phyloP scores from a whole-genome alignment of 148 eudicot species.

The Rhododendron kiyosumense region DNA sequence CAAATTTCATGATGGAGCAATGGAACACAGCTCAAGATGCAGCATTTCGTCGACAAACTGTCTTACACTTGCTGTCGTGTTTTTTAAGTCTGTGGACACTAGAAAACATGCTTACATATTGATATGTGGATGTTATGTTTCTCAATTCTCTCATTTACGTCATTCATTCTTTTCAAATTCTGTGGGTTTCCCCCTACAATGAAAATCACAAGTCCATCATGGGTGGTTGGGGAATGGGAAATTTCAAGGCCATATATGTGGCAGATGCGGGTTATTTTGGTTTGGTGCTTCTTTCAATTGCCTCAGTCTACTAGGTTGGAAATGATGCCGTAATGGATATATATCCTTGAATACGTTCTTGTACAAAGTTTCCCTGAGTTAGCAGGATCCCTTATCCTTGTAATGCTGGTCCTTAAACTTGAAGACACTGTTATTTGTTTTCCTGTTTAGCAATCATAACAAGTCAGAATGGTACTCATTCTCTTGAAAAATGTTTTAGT shows the following conservation, averaged over 20 bases:
- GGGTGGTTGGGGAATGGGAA: neutral
- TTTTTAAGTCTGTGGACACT: neutral
- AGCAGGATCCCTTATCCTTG: neutral
- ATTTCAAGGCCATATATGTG: neutral
- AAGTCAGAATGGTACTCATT: neutral
- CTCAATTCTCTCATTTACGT: neutral
- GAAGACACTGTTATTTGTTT: neutral
- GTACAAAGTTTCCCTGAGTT: neutral
- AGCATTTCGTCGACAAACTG: neutral
- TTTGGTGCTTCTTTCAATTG: constrained; percentile 4
- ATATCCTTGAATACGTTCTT: neutral
- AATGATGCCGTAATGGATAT: neutral
- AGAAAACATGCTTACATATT: neutral
- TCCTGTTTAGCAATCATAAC: neutral
- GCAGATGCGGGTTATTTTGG: neutral
- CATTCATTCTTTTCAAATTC: neutral
- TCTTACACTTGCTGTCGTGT: neutral
- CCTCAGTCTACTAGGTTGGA: constrained; percentile 4
- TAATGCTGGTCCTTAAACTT: neutral
- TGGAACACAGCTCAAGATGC: neutral
- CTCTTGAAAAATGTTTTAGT: neutral
- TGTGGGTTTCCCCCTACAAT: neutral
- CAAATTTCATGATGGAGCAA: neutral
- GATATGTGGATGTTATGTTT: neutral
- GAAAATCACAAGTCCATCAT: neutral